Evolutionary conservation across 805 yeast genomes (phyloP).

Genomic region (Osmozyma mogii): DNA sequence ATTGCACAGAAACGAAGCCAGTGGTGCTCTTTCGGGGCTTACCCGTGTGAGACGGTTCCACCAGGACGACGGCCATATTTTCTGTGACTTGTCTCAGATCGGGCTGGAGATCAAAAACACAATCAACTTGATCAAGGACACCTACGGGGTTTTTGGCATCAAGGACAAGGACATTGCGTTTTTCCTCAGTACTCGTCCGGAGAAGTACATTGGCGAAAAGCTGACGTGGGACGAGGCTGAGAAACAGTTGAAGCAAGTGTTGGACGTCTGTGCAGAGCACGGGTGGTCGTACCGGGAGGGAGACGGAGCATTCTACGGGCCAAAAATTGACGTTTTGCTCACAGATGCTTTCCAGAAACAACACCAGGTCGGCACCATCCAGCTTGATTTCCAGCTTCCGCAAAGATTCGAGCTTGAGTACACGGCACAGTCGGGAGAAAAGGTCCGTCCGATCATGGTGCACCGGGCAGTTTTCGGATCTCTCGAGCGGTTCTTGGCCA

Average conservation of each 20-base stretch:
- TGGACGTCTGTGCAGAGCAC: conserved; percentile 41
- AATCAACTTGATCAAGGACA: conserved; percentile 62
- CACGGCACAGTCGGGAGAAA: conserved; percentile 40
- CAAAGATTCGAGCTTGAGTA: conserved; percentile 74
- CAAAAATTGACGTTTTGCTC: conserved; percentile 83
- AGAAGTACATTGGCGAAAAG: conserved; percentile 66
- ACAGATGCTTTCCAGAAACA: conserved; percentile 72
- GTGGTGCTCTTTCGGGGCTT: conserved; percentile 88
- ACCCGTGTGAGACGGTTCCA: conserved; percentile 93
- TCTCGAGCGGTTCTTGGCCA: conserved; percentile 84
- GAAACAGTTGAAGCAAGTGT: conserved; percentile 46
- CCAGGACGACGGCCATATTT: conserved; percentile 97
- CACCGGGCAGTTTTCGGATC: conserved; percentile 96
- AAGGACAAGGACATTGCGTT: conserved; percentile 42
- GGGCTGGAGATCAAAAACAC: conserved; percentile 65
- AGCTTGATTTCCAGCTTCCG: conserved; percentile 39
- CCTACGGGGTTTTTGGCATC: conserved; percentile 65
- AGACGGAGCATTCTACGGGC: conserved; percentile 98
- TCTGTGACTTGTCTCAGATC: conserved; percentile 76
- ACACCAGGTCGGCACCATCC: conserved; percentile 94
- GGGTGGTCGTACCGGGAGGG: conserved; percentile 74
- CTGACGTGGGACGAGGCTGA: conserved; percentile 85
- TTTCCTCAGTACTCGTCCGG: conserved; percentile 82
- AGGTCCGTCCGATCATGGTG: conserved; percentile 75
- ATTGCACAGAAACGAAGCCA: conserved; percentile 87